Base-by-base conservation (phyloP, 2,329 filamentous ascomycete species). In the Herpomyces periplanetae region DNA sequence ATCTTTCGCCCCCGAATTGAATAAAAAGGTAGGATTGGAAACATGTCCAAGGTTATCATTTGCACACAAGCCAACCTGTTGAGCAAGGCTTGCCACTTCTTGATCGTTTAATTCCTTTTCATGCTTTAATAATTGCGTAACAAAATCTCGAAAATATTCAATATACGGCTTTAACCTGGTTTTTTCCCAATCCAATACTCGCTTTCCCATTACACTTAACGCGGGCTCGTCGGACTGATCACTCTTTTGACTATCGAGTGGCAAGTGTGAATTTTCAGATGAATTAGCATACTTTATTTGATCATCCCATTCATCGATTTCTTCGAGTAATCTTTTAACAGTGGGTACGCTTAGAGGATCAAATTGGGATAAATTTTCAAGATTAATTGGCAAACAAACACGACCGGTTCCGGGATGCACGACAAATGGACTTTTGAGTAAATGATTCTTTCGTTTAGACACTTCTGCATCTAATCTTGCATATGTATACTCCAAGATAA, bases 401-500 rank as follows among this genome's bases (percentile, higher is more conserved):
- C 75, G 47, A 1, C 80, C 75, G 0, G 80, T 96, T 8, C 71
- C 71, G 0, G 80, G 80, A 35, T 96, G 80, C 14, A 96, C 61
- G 24, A 88, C 75, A 33, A 96, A 96, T 1, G 80, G 80, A 25
- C 62, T 73, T 37, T 96, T 96, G 29, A 96, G 58, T 49, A 96
- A 55, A 49, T 96, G 80, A 43, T 88, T 91, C 22, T 85, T 55
- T 36, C 88, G 87, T 47, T 91, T 91, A 34, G 65, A 80, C 34
- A 96, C 80, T 38, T 87, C 71, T 25, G 80, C 73, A 45, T 96
- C 80, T 21, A 96, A 63, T 15, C 80, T 62, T 3, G 80, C 80
- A 38, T 96, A 96, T 4, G 80, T 88, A 41, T 96, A 91, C 40
- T 96, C 80, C 12, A 96, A 53, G 3, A 91, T 60, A 25, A 96